phyloP scores from a whole-genome alignment of 2,329 filamentous ascomycete species.

The Fusarium bactridioides region DNA sequence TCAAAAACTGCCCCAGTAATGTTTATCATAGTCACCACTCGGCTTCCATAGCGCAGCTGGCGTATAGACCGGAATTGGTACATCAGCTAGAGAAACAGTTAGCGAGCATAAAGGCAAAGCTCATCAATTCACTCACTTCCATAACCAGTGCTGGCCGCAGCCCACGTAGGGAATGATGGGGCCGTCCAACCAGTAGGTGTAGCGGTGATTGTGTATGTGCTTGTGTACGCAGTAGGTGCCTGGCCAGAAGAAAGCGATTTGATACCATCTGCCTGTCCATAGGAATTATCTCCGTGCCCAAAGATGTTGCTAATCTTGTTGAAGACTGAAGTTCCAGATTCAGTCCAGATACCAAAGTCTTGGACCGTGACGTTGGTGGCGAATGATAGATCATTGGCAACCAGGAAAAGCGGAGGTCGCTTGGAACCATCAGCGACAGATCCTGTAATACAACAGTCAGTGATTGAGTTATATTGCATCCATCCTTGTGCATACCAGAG shows the following conservation, averaged over 20 bases:
- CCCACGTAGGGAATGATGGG: background rate
- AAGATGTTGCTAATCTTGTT: background rate
- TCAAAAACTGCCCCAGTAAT: background rate
- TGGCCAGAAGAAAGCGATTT: background rate
- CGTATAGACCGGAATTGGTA: background rate
- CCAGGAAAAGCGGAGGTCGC: background rate
- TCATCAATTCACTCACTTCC: background rate
- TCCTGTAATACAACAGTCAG: background rate
- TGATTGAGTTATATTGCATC: fast-evolving
- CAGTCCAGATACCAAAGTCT: background rate
- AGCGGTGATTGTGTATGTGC: background rate
- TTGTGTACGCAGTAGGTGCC: background rate
- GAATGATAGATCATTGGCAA: background rate
- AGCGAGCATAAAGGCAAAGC: fast-evolving
- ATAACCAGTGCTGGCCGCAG: background rate
- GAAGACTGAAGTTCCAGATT: background rate
- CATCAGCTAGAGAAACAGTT: background rate
- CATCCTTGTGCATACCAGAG: background rate
- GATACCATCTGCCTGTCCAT: background rate
- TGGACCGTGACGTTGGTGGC: background rate
- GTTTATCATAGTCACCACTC: background rate
- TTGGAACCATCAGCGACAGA: background rate
- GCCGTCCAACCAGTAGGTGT: background rate
- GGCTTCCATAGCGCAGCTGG: background rate
- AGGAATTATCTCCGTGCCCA: background rate